These are phyloP conservation scores for Ciborinia camelliae DNA, from an alignment of 2,329 filamentous ascomycete species.

Conservation along the genomic window DNA sequence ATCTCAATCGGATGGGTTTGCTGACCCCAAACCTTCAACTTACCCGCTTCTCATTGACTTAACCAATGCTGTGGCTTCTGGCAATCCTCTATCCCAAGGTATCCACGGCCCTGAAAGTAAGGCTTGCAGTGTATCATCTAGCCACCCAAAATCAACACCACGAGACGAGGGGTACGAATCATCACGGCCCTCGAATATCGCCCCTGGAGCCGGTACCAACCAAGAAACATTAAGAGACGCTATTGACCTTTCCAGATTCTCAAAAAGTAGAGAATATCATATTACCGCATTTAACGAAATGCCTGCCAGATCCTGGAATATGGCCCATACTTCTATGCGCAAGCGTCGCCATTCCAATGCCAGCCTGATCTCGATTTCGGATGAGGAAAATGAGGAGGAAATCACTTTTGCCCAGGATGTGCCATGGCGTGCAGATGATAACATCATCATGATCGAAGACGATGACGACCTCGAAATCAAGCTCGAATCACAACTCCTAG, in stretches of 20 bases:
- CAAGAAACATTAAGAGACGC: background rate
- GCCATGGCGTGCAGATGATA: background rate
- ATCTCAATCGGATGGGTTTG: background rate
- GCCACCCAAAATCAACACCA: background rate
- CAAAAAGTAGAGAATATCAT: background rate
- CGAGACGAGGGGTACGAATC: background rate
- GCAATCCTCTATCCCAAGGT: background rate
- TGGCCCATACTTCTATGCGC: background rate
- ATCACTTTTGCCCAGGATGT: background rate
- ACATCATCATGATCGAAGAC: slow-evolving; percentile 15
- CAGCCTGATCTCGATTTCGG: background rate
- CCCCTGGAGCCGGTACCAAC: background rate
- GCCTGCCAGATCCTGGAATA: background rate
- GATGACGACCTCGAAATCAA: slow-evolving; percentile 14
- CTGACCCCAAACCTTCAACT: background rate
- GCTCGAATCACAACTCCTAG: slow-evolving; percentile 3
- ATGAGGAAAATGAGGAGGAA: background rate
- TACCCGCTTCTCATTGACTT: background rate
- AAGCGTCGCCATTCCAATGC: background rate
- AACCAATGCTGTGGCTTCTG: background rate
- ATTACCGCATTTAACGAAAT: background rate
- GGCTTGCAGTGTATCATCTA: background rate
- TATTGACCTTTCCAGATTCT: too few relatives aligned
- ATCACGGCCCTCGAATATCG: background rate
- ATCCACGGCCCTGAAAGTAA: background rate